Conservation (phyloP, 179 eudicot species). For the Spinacia oleracea region DNA sequence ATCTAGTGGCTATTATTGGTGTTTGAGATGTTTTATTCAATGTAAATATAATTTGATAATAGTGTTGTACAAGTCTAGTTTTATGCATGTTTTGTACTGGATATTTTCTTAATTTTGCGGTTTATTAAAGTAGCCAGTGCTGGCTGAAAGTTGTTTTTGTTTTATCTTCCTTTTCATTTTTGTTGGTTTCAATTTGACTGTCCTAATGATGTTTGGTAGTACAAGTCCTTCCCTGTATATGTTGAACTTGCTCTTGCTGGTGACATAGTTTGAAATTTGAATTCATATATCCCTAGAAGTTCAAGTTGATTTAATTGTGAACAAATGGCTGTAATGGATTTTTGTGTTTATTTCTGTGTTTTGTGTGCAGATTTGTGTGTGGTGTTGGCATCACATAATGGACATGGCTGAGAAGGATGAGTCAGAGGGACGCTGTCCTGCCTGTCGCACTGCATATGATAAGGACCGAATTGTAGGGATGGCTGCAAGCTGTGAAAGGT, state of each 20-base stretch:
- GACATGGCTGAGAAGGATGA: conserved; percentile 96
- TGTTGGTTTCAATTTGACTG: neutral
- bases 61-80: neutral
- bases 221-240: neutral
- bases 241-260: neutral
- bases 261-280: neutral
- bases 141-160: too few relatives aligned
- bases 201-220: neutral
- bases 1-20: neutral
- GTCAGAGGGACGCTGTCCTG: conserved; percentile 85
- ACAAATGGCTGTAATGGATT: neutral
- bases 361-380: conserved; percentile 74
- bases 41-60: neutral
- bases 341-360: neutral
- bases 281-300: neutral
- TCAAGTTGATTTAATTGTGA: neutral
- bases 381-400: conserved; percentile 99
- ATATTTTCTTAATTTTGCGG: neutral
- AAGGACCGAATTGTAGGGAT: conserved; percentile 81
- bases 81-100: neutral
- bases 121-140: neutral
- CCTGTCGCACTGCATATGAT: conserved; percentile 78
- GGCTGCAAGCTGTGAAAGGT: conserved; percentile 62
- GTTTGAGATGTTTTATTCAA: neutral
- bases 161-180: neutral